Conservation (phyloP, 2,329 filamentous ascomycete species). For the Diaporthe caulivora region DNA sequence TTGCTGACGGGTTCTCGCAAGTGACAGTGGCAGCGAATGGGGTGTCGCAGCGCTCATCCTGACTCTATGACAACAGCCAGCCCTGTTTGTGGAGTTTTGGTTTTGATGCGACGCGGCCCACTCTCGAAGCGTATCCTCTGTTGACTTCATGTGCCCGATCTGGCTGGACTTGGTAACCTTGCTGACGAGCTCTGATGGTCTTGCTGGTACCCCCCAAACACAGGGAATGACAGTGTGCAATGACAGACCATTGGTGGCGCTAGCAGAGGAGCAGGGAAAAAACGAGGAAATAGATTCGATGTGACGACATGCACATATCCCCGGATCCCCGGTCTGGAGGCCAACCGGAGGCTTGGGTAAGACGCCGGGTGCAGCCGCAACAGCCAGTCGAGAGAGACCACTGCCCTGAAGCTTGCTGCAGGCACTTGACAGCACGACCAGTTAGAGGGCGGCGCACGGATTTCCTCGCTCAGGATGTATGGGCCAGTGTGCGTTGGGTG, state of each 20-base stretch:
- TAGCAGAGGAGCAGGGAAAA: neutral
- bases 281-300: slow-evolving; percentile 13
- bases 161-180: neutral
- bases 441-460: slow-evolving; percentile 21
- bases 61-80: slow-evolving; percentile 34
- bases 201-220: slow-evolving; percentile 5
- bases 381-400: slow-evolving; percentile 10
- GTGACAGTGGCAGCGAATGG: slow-evolving; percentile 15
- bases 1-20: neutral
- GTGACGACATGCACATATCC: slow-evolving; percentile 29
- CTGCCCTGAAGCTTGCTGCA: slow-evolving; percentile 18
- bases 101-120: slow-evolving; percentile 31
- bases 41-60: neutral
- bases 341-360: slow-evolving; percentile 35
- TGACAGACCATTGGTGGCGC: slow-evolving; percentile 7
- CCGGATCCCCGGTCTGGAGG: slow-evolving; percentile 13
- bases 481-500: slow-evolving; percentile 2
- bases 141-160: slow-evolving; percentile 7
- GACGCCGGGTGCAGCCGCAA: slow-evolving; percentile 20
- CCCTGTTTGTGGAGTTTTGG: slow-evolving; percentile 33
- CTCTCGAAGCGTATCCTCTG: slow-evolving; percentile 23
- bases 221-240: neutral
- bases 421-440: slow-evolving; percentile 32
- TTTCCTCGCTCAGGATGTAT: neutral
- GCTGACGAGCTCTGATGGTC: no score